phyloP scores from a whole-genome alignment of 2,329 filamentous ascomycete species.

The Fusarium chlamydosporum region DNA sequence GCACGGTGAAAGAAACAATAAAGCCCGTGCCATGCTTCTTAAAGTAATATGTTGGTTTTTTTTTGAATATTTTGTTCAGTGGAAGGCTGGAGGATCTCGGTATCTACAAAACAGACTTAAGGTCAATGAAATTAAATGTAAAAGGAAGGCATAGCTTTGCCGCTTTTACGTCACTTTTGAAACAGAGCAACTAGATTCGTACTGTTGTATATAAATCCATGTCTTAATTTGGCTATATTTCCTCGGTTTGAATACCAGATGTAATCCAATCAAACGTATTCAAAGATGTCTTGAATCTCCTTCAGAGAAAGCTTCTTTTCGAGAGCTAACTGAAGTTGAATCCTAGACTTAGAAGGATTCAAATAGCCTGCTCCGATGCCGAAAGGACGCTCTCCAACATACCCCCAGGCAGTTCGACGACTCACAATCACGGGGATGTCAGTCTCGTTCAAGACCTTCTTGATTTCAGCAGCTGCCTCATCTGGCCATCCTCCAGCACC shows the following conservation, averaged over 20 bases:
- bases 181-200: too few relatives aligned
- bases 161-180: too few relatives aligned
- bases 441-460: slow-evolving; percentile 60
- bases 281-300: slow-evolving; percentile 39
- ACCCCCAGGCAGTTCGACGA: slow-evolving; percentile 64
- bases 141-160: too few relatives aligned
- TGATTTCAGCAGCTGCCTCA: slow-evolving; percentile 56
- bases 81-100: too few relatives aligned
- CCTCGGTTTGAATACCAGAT: not conserved
- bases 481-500: slow-evolving; percentile 66
- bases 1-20: too few relatives aligned
- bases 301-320: slow-evolving; percentile 35
- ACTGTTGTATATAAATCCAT: accelerated
- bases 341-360: slow-evolving; percentile 68
- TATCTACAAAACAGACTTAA: too few relatives aligned
- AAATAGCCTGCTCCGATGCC: slow-evolving; percentile 63
- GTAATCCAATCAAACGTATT: slow-evolving; percentile 1
- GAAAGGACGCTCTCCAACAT: slow-evolving; percentile 58
- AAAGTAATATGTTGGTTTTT: too few relatives aligned
- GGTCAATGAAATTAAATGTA: too few relatives aligned
- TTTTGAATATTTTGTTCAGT: too few relatives aligned
- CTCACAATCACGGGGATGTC: slow-evolving; percentile 64
- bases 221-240: not conserved
- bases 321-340: slow-evolving; percentile 62
- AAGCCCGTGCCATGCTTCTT: too few relatives aligned